A percentile compares a stretch with the other conserved stretches of the same genome.
These are phyloP conservation scores for Phytophthora fragariae DNA, from an alignment of 352 stramenopile genomes.

Conservation along the genomic window DNA sequence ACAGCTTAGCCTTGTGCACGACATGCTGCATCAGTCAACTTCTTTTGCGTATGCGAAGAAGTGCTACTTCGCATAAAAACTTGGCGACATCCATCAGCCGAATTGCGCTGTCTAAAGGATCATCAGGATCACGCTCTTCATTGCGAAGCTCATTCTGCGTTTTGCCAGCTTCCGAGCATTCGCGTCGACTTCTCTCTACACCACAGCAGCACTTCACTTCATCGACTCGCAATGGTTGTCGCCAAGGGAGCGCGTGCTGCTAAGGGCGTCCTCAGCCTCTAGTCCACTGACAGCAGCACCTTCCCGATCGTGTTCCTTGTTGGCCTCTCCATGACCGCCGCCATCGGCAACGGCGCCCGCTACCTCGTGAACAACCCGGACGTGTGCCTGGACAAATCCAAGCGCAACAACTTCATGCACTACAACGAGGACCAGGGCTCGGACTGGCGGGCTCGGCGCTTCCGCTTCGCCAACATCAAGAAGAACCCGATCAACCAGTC, in stretches of 20 bases:
- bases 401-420: conserved; percentile 51
- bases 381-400: conserved; percentile 53
- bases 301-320: conserved; percentile 42
- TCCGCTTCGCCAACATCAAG: conserved; percentile 58
- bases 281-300: conserved; percentile 52
- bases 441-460: conserved; percentile 51
- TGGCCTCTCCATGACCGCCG: conserved; percentile 19
- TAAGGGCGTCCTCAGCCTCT: conserved; percentile 56
- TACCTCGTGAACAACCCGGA: conserved; percentile 48
- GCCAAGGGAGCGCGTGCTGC: conserved; percentile 33
- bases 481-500: conserved; percentile 72
- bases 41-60: background rate
- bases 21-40: no score
- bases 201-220: background rate
- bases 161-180: conserved; percentile 10
- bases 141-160: conserved; percentile 21
- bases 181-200: background rate
- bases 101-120: background rate
- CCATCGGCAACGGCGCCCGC: conserved; percentile 26
- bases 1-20: no score
- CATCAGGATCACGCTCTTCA: background rate
- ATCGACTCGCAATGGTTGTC: conserved; percentile 18
- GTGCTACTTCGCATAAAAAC: no score
- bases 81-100: no score
- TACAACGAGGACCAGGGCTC: conserved; percentile 42